phyloP scores from a whole-genome alignment of 2,329 filamentous ascomycete species.

The Fonsecaea multimorphosa region DNA sequence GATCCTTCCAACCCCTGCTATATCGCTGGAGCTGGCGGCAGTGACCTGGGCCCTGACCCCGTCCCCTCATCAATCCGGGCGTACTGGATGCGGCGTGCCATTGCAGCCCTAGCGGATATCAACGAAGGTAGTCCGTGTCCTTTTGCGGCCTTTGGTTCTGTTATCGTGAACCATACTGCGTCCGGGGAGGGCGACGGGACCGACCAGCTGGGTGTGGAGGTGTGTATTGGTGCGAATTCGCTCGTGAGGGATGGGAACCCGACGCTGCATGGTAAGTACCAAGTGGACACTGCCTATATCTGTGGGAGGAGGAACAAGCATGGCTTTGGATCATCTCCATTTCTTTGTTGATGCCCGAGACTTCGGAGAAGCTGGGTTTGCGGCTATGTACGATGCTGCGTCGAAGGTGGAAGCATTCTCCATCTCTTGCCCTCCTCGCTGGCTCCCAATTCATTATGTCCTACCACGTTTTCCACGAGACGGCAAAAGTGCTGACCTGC shows the following conservation, averaged over 20 bases:
- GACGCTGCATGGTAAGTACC: conserved; percentile 55
- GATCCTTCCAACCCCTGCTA: not conserved
- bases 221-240: conserved; percentile 60
- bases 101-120: conserved; percentile 47
- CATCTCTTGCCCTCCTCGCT: no score
- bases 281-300: not conserved
- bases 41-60: conserved; percentile 9
- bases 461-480: no score
- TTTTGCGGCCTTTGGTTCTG: conserved; percentile 60
- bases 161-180: conserved; percentile 62
- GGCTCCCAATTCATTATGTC: no score
- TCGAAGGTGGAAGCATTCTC: not conserved
- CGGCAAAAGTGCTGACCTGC: not conserved
- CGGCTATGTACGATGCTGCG: not conserved
- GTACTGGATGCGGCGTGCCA: conserved; percentile 62
- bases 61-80: conserved; percentile 50
- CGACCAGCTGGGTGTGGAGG: conserved; percentile 40
- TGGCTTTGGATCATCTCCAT: not conserved
- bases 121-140: conserved; percentile 57
- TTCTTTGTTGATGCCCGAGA: not conserved
- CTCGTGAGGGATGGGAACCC: conserved; percentile 57
- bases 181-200: not conserved
- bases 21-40: not conserved
- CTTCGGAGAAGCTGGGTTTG: no score
- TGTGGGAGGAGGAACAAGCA: not conserved